A percentile compares a stretch with the other conserved stretches of the same genome.
phyloP scores from a whole-genome alignment of 805 yeast species.

The Isabelozyma pseudorhagii region DNA sequence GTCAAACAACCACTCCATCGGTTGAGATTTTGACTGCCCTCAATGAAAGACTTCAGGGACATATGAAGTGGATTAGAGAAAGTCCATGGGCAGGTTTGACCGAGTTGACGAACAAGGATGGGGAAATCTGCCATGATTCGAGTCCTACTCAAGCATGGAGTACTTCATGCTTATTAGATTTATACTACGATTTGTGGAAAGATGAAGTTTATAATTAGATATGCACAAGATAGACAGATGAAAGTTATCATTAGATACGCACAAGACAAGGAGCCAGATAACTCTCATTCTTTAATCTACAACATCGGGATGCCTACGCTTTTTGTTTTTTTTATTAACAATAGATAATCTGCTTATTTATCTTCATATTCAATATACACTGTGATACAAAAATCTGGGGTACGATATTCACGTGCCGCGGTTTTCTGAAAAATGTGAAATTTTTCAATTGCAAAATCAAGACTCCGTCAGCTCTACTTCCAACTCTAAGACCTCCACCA shows the following conservation, averaged over 20 bases:
- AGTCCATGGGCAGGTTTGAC: conserved; percentile 93
- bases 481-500: too few species aligned
- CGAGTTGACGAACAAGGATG: conserved; percentile 87
- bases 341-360: too few species aligned
- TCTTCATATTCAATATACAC: too few species aligned
- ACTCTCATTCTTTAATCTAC: too few species aligned
- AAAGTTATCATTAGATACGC: conserved; percentile 1
- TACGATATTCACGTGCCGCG: too few species aligned
- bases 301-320: too few species aligned
- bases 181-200: conserved; percentile 62
- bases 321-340: too few species aligned
- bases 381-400: too few species aligned
- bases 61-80: conserved; percentile 64
- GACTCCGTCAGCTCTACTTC: too few species aligned
- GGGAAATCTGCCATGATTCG: conserved; percentile 76
- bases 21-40: conserved; percentile 55
- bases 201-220: conserved; percentile 6
- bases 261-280: too few species aligned
- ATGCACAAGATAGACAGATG: conserved; percentile 11
- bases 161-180: conserved; percentile 76
- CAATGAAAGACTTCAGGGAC: conserved; percentile 58
- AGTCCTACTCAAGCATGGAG: conserved; percentile 99
- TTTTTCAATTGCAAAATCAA: too few species aligned
- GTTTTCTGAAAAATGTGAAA: too few species aligned
- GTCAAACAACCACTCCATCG: conserved; percentile 32